Base-by-base conservation (phyloP, 1,139 yeast species). In the Taphrina wiesneri region DNA sequence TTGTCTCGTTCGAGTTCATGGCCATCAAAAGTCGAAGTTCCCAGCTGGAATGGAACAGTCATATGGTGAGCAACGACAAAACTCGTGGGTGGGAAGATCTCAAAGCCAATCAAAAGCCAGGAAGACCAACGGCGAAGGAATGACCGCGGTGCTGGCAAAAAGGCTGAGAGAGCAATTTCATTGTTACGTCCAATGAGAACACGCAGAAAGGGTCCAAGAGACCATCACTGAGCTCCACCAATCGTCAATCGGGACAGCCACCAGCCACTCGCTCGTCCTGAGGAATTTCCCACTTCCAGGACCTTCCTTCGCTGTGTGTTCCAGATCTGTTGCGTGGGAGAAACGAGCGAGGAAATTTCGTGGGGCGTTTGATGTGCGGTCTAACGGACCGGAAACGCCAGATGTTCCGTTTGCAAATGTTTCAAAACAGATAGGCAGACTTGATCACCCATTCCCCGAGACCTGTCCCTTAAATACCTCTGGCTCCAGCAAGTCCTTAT, bases 341-440 rank as follows among this genome's bases (percentile, higher is more conserved):
- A 45, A 23, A 23, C n/a, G 25, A 45, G 49, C 25, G 28, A 45
- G n/a, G 28, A n/a, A 21, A 45, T 9, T 45, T 23, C 28, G 49
- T 21, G 25, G 49, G 49, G 49, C 49, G 49, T 45, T 45, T 45
- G 49, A 45, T 21, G 49, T 45, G 49, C 49, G 49, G 49, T 45
- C 28, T 23, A 45, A 45, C 49, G 49, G 49, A 45, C 49, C 49
- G 49, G 54, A 49, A 49, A 49, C 54, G 54, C 54, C 54, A 49
- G 54, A 28, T 26, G 54, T 49, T 49, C 54, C 54, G 54, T 49
- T 49, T 49, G 54, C 54, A 49, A 49, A 49, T 49, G 54, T 49
- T 49, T 23, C 54, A 49, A 49, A 49, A 49, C 54, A 49, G 54
- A 26, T 28, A 19, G 23, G 23, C 13, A 23, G 26, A 17, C 23